These are phyloP conservation scores for Globisporangium barbulae DNA, from an alignment of 352 stramenopile genomes.

Conservation along the genomic window DNA sequence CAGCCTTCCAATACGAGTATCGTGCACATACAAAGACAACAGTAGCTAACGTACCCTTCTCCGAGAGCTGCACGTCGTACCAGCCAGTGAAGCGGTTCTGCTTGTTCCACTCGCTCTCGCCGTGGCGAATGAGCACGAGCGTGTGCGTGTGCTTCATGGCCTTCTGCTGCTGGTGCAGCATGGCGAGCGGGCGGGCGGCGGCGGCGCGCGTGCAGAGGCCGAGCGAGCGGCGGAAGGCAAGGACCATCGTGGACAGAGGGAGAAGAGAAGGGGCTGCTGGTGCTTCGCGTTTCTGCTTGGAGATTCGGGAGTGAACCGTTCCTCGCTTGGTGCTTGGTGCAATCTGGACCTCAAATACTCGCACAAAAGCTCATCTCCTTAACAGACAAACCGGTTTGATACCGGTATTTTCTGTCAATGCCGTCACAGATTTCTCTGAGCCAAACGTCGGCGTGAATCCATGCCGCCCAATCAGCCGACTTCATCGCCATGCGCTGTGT, in stretches of 20 bases:
- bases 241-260: constrained; percentile 36
- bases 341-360: neutral
- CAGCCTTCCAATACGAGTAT: neutral
- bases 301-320: constrained; percentile 9
- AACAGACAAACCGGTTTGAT: neutral
- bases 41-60: constrained; percentile 34
- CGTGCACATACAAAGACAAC: neutral
- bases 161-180: constrained; percentile 58
- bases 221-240: constrained; percentile 55
- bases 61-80: constrained; percentile 92
- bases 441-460: too few species aligned
- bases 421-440: constrained; percentile 5
- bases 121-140: constrained; percentile 92
- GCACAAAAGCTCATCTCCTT: constrained; percentile 3
- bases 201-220: constrained; percentile 30
- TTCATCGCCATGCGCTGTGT: too few species aligned
- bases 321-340: neutral
- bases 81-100: constrained; percentile 94
- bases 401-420: neutral
- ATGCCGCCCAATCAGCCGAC: too few species aligned
- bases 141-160: constrained; percentile 81
- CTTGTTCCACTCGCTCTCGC: constrained; percentile 94
- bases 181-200: constrained; percentile 22
- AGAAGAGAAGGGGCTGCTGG: constrained; percentile 4
- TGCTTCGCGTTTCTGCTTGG: constrained; percentile 27